Evolutionary conservation across 257 asterid genomes (phyloP), one percentile per base, ranked within the genome.

Genomic region (Penstemon newberryi): DNA sequence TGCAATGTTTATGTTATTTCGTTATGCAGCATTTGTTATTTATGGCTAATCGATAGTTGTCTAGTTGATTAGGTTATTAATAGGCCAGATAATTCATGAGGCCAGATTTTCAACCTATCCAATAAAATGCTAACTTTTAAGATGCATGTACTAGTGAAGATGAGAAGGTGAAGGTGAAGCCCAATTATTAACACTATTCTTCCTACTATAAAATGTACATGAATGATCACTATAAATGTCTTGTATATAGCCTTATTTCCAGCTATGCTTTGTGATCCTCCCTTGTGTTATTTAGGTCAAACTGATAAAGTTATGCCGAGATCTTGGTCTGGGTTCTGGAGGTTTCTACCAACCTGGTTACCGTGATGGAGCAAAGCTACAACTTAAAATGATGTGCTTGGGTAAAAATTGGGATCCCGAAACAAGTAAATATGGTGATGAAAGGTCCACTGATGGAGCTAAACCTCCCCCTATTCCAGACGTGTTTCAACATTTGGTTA

Each of bases 391-490:
- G 97, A 90, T 90, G 97, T 90, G 97, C 79, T 84, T 90, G 61
- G 97, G 97, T 66, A 90, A 80, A 75, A 77, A 82, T 38, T 90
- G 97, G 97, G 97, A 90, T 56, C 95, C 96, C 8, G 79, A 66
- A 70, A 80, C 87, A 11, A 40, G 90, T 58, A 33, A 3, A 52
- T 91, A 91, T 57, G 63, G 45, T 49, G 88, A 80, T 54, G 44
- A 10, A 58, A 85, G 96, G 73, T 80, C 85, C 41, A 6, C 42
- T 52, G 97, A 91, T 80, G 85, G 81, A 49, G 78, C 95, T 70
- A 82, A 74, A 70, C 84, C 95, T 67, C 97, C 96, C 33, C 66
- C 80, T 15, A 73, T 90, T 63, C 96, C 95, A 15, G 65, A 56
- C 61, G 95, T 75, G 65, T 88, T 86, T 60, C 74, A 54, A 54